Evolutionary conservation across 257 asterid genomes (phyloP).

Genomic region (Gentiana straminea): DNA sequence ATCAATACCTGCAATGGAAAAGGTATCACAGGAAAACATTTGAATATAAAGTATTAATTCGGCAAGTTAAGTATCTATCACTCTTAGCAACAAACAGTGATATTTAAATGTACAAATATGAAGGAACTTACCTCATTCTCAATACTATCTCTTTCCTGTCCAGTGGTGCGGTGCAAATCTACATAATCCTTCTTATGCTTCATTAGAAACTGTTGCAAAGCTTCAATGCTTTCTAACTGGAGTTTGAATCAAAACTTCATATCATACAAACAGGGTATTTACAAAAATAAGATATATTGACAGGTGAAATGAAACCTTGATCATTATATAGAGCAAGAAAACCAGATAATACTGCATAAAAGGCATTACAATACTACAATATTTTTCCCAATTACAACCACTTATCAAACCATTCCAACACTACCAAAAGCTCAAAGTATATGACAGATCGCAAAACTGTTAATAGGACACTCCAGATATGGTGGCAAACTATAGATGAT

Average conservation of each 20-base stretch:
- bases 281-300: background rate
- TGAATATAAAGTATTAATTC: no score
- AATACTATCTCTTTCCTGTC: conserved; percentile 85
- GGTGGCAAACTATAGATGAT: background rate
- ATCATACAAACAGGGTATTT: background rate
- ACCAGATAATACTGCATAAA: conserved; percentile 2
- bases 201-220: conserved; percentile 72
- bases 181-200: conserved; percentile 89
- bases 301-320: background rate
- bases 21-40: background rate
- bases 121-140: conserved; percentile 71
- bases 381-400: no score
- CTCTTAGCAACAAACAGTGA: no score
- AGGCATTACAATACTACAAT: no score
- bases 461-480: no score
- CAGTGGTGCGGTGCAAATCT: conserved; percentile 81
- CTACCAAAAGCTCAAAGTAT: no score
- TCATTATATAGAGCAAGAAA: background rate
- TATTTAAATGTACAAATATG: no score
- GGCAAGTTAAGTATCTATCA: no score
- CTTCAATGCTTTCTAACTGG: conserved; percentile 69
- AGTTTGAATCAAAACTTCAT: conserved; percentile 4
- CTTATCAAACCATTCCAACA: no score
- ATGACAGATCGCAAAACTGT: no score
- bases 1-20: conserved; percentile 54